Conservation (phyloP, 352 stramenopile genomes). For the Albugo candida region DNA sequence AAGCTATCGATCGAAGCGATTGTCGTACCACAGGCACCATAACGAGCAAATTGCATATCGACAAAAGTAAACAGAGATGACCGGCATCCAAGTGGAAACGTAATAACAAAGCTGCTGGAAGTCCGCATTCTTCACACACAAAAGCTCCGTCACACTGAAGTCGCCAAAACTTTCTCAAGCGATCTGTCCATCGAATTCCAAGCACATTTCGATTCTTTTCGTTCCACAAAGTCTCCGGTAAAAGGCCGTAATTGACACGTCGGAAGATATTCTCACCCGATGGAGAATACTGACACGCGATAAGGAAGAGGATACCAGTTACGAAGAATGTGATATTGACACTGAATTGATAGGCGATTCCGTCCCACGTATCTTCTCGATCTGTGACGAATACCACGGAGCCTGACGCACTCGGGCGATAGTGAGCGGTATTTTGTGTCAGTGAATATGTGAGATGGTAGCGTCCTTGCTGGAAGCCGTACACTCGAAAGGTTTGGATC, state of each 20-base stretch:
- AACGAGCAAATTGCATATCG: slow-evolving; percentile 40
- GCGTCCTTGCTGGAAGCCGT: slow-evolving; percentile 15
- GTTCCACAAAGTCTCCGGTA: slow-evolving; percentile 18
- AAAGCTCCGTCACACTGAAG: slow-evolving; percentile 28
- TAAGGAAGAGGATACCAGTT: slow-evolving; percentile 18
- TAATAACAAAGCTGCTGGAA: slow-evolving; percentile 42
- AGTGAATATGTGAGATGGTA: slow-evolving; percentile 44
- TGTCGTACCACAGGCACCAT: slow-evolving; percentile 49
- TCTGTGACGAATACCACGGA: slow-evolving; percentile 33
- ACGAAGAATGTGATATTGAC: slow-evolving; percentile 44
- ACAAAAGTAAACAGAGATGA: slow-evolving; percentile 37
- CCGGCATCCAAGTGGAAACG: slow-evolving; percentile 44
- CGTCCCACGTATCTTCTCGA: slow-evolving; percentile 31
- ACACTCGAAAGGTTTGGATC: slow-evolving; percentile 22
- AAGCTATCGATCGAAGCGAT: background rate
- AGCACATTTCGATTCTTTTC: slow-evolving; percentile 28
- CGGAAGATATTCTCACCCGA: slow-evolving; percentile 34
- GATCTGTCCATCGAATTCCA: slow-evolving; percentile 16
- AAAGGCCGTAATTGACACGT: slow-evolving; percentile 45
- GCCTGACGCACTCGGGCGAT: slow-evolving; percentile 23
- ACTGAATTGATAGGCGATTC: slow-evolving; percentile 39
- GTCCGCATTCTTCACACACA: slow-evolving; percentile 37
- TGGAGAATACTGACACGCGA: slow-evolving; percentile 45
- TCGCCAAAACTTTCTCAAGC: slow-evolving; percentile 24
- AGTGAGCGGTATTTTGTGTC: slow-evolving; percentile 15